Evolutionary conservation across 192 early-diverging fungal genomes (phyloP), one percentile per base, ranked within the genome.

Genomic region (Spinellus fusiger): DNA sequence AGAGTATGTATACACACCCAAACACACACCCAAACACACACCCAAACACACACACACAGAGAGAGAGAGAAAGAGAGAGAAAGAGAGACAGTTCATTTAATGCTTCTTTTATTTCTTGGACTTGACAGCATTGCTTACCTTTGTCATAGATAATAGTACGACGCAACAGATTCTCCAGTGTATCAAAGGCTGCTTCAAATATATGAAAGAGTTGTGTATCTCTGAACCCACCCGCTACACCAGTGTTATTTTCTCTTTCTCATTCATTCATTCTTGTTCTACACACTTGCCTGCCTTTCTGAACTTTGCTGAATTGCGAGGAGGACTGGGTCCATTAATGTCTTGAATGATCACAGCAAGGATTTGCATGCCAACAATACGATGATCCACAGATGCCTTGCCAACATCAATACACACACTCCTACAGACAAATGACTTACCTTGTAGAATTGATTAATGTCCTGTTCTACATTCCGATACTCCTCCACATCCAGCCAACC

Each of bases 401-500:
- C 18, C 18, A n/a, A n/a, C 18, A 9, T 48, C 38, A 25, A 29
- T 33, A 20, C 27, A 73, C 61, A 32, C 18, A 2, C 5, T 37
- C 28, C 22, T 16, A 47, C 31, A 16, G 35, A 75, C 65, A 29
- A 34, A 70, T n/a, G n/a, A n/a, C 49, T 51, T 77, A 82, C 83
- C 68, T 81, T 75, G 20, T 85, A 73, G 47, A 84, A 86, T 31
- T 82, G 76, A 29, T 76, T 56, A n/a, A 86, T 56, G 31, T 80
- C 76, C 27, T 75, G 64, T 26, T 78, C 37, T 4, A 85, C 64
- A 18, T 79, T 70, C 18, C 72, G 71, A 54, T 89, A 92, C 60
- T 84, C 80, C 22, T 86, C 85, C 26, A 77, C 61, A 53, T 91
- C 89, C 32, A 86, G 77, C 89, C 89, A 91, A 26, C 86, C 86